Base-by-base conservation (phyloP, 306 rosid genomes). In the Quercus gilva region DNA sequence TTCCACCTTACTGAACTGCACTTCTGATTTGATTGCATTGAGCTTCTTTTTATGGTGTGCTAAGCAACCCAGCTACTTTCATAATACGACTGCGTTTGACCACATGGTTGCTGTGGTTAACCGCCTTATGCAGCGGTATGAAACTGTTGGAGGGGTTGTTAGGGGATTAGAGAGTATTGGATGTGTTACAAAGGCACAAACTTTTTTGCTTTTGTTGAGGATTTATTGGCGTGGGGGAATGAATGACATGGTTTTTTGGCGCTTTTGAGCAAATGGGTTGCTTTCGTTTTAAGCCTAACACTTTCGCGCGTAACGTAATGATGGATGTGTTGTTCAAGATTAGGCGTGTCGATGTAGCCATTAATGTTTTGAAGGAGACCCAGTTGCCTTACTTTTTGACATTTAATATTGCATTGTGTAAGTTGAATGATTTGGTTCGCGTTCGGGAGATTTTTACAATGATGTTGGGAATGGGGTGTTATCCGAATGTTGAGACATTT, bases 11-110 rank as follows among this genome's bases (percentile, higher is more conserved):
- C 79, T 83, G 18, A 83, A 45, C 45, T 88, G 91, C 25, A 76
- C 88, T 1, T 89, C 89, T 52, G 94, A 91, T 81, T 85, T 91
- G 76, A 76, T 88, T 25, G 78, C 94, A 18, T 84, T 91, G 18
- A 85, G 90, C 17, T 69, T 82, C 65, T 91, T 91, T 74, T 20
- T 91, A 35, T 79, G 90, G 86, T 86, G 89, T 37, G 87, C 89
- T 3, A 81, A 82, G 61, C 88, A 83, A 19, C 90, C 65, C 17
- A 74, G 69, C 70, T 88, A 74, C 69, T 82, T 79, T 52, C 91
- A 79, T 29, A 68, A 86, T 45, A 45, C 73, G 0, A 14, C 21
- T 2, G 85, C 74, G 1, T 35, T 88, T 31, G 86, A 85, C 43
- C 76, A 52, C 79, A 86, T 91, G 82, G 78, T 85, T 17, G 55